Evolutionary conservation across 228 moss, liverwort and hornwort genomes (phyloP).

Genomic region (Sphagnum fallax): DNA sequence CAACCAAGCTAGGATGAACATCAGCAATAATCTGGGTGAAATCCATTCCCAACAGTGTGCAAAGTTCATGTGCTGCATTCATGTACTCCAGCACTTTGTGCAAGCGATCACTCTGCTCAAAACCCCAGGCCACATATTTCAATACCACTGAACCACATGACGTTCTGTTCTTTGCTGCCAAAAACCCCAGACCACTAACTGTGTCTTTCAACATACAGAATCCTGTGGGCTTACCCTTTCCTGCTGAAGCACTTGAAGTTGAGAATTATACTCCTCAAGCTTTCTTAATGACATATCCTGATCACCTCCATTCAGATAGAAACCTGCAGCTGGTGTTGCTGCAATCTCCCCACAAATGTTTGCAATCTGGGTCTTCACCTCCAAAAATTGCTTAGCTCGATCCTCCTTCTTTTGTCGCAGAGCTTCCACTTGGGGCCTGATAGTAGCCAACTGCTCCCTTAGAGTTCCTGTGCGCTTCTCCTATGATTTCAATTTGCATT

Average conservation of each 20-base stretch:
- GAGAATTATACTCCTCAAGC: constrained; percentile 81
- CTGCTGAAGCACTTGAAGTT: constrained; percentile 74
- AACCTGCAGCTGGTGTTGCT: constrained; percentile 47
- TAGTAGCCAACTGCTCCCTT: constrained; percentile 74
- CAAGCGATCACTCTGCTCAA: constrained; percentile 68
- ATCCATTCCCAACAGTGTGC: constrained; percentile 76
- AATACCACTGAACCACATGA: too few relatives aligned
- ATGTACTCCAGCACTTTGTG: constrained; percentile 79
- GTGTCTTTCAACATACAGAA: too few relatives aligned
- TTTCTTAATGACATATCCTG: constrained; percentile 73
- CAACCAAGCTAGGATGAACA: constrained; percentile 81
- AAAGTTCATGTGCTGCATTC: constrained; percentile 64
- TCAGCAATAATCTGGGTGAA: constrained; percentile 73
- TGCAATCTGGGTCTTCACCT: constrained; percentile 77
- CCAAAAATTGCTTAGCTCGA: constrained; percentile 65
- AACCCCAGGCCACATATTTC: neutral
- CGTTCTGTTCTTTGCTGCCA: too few relatives aligned
- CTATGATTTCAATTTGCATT: constrained; percentile 14
- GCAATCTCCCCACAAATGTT: constrained; percentile 76
- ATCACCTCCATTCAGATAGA: constrained; percentile 34
- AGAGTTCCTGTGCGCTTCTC: constrained; percentile 71
- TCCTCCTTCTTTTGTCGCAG: constrained; percentile 79
- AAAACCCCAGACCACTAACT: too few relatives aligned
- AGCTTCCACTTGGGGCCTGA: constrained; percentile 74
- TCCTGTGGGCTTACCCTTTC: constrained; percentile 48